A percentile compares a stretch with the other conserved stretches of the same genome.
These are phyloP conservation scores for Cyclotella atomus DNA, from an alignment of 108 stramenopile genomes.

Conservation along the genomic window DNA sequence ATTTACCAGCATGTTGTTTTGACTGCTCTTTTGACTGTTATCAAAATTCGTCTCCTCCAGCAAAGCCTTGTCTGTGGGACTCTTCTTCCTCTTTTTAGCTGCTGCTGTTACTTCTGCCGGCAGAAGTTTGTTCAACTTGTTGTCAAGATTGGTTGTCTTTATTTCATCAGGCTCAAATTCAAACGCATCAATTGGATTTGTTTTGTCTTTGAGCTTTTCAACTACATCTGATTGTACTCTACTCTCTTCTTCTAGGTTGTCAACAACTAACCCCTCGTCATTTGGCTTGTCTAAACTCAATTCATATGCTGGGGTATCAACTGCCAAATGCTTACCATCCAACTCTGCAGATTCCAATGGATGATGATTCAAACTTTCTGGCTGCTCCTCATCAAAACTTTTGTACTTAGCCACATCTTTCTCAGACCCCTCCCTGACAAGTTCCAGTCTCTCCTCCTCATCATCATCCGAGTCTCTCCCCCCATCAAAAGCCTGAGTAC, in stretches of 20 bases:
- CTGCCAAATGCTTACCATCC: not conserved
- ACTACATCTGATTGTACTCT: not conserved
- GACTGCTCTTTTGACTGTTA: not conserved
- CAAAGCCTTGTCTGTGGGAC: conserved; percentile 2
- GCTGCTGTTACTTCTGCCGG: not conserved
- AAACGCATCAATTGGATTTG: not conserved
- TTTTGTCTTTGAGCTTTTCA: too few relatives aligned
- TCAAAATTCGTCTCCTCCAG: not conserved
- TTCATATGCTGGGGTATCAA: not conserved
- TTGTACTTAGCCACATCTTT: not conserved
- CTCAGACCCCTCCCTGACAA: not conserved
- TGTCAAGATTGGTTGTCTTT: not conserved
- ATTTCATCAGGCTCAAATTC: not conserved
- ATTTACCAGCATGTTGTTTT: not conserved
- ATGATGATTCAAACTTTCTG: not conserved
- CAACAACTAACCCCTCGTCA: not conserved
- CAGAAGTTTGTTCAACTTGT: not conserved
- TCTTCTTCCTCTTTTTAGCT: conserved; percentile 1
- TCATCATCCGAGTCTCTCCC: not conserved
- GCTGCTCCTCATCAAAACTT: not conserved
- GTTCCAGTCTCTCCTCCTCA: not conserved
- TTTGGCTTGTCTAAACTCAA: not conserved
- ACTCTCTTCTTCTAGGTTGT: too few relatives aligned
- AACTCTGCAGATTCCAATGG: not conserved
- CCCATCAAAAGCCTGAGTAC: conserved; percentile 3